phyloP scores from a whole-genome alignment of 108 stramenopile genomes.

The Cyclotella kingstonii region DNA sequence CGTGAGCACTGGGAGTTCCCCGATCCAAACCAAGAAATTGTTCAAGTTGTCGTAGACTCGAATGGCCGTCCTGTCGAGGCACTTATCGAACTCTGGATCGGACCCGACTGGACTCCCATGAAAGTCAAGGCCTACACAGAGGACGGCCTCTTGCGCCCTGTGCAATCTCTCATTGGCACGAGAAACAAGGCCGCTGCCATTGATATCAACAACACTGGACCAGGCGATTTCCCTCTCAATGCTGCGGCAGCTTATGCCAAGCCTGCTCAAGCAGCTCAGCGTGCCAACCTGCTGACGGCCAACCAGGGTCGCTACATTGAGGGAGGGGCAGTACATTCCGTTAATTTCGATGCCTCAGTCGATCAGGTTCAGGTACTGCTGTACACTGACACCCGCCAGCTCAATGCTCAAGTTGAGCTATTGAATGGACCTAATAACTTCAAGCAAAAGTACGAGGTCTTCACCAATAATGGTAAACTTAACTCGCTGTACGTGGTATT shows the following conservation, averaged over 20 bases:
- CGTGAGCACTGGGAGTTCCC: slow-evolving; percentile 54
- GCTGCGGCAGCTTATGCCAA: slow-evolving; percentile 47
- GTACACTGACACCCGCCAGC: slow-evolving; percentile 52
- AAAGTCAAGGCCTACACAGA: slow-evolving; percentile 58
- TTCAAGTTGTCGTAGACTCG: slow-evolving; percentile 51
- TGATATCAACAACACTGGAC: slow-evolving; percentile 54
- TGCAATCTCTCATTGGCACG: slow-evolving; percentile 52
- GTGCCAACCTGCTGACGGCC: slow-evolving; percentile 45
- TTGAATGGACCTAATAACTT: slow-evolving; percentile 57
- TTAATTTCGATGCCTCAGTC: slow-evolving; percentile 48
- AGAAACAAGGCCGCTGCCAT: slow-evolving; percentile 55
- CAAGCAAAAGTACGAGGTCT: slow-evolving; percentile 56
- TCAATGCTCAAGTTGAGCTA: slow-evolving; percentile 52
- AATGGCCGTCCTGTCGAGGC: slow-evolving; percentile 50
- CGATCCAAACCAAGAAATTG: slow-evolving; percentile 53
- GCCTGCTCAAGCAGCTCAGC: slow-evolving; percentile 38
- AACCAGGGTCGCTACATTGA: slow-evolving; percentile 49
- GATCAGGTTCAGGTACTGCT: slow-evolving; percentile 48
- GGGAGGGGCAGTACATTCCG: slow-evolving; percentile 50
- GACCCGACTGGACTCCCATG: slow-evolving; percentile 65
- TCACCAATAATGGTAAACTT: slow-evolving; percentile 51
- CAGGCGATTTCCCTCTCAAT: slow-evolving; percentile 52
- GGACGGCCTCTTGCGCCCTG: slow-evolving; percentile 53
- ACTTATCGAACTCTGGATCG: slow-evolving; percentile 51
- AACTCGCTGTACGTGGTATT: slow-evolving; percentile 53